Evolutionary conservation across 176 grass and related monocot genomes (phyloP), one percentile per base, ranked within the genome.

Genomic region (Thinopyrum elongatum): DNA sequence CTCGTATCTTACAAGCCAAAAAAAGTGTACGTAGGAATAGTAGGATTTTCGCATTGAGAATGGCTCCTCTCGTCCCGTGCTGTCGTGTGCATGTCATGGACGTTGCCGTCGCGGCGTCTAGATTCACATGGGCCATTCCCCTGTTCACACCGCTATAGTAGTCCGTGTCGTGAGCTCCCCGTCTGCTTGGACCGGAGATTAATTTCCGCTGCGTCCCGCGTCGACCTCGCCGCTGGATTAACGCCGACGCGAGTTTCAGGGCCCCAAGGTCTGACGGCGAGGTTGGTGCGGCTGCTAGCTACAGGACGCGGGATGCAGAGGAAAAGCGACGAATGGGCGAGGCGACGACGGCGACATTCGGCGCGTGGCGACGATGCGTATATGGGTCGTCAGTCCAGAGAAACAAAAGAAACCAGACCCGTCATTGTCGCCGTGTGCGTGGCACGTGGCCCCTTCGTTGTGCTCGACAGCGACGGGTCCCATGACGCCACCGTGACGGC

Each of bases 401-500:
- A 59, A n/a, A 21, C 57, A 2, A n/a, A n/a, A n/a, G 22, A 59
- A 61, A 21, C n/a, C n/a, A n/a, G 58, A 61, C 23, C 23, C 10
- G 60, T 14, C 61, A 3, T 14, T 64, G 61, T 64, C 61, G 61
- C 35, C 35, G 6, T 63, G n/a, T n/a, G n/a, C n/a, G 23, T 26
- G 60, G 60, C 26, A 7, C 57, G 60, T 63, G 60, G 8, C 10
- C 5, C 39, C 5, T 42, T 8, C 2, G 39, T 4, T 63, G 23
- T 10, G 10, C 23, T 6, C 25, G 61, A 26, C 11, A 27, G 25
- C 2, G 84, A 80, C 8, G 62, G 47, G 13, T 5, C 12, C 49
- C 9, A 5, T 73, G 81, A 84, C 87, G 87, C 39, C 74, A 64
- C 36, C 22, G 65, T 88, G 87, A 88, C 81, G 53, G 7, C 29